These are phyloP conservation scores for Oryza officinalis DNA, from an alignment of 176 grass and related monocot species.

Conservation along the genomic window DNA sequence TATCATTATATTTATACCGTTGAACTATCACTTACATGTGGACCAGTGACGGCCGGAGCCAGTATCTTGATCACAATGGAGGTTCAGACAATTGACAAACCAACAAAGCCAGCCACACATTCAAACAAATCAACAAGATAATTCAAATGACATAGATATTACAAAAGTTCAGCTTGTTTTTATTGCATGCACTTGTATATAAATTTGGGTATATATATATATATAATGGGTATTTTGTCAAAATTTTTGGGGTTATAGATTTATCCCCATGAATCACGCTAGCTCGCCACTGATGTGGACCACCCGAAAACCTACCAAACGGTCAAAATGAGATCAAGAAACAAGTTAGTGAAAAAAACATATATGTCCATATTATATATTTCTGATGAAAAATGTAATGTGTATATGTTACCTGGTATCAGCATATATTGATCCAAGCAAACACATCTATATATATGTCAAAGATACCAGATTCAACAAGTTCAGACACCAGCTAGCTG, in stretches of 20 bases:
- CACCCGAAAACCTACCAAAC: not conserved
- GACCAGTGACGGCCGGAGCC: not conserved
- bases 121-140: no score
- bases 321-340: not conserved
- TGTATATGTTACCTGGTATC: not conserved
- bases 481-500: not conserved
- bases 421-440: not conserved
- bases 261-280: no score
- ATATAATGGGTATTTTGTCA: no score
- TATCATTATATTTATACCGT: not conserved
- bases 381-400: not conserved
- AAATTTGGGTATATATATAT: no score
- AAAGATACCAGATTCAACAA: not conserved
- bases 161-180: no score
- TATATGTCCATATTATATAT: not conserved
- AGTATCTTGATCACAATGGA: no score
- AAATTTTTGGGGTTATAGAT: no score
- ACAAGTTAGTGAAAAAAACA: not conserved
- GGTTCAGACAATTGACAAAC: no score
- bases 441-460: no score
- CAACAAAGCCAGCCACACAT: no score
- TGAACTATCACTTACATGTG: not conserved
- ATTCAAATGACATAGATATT: no score
- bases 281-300: not conserved
- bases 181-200: no score